These are phyloP conservation scores for Sphagnum contortum DNA, from an alignment of 225 moss, liverwort and hornwort species.

Conservation along the genomic window DNA sequence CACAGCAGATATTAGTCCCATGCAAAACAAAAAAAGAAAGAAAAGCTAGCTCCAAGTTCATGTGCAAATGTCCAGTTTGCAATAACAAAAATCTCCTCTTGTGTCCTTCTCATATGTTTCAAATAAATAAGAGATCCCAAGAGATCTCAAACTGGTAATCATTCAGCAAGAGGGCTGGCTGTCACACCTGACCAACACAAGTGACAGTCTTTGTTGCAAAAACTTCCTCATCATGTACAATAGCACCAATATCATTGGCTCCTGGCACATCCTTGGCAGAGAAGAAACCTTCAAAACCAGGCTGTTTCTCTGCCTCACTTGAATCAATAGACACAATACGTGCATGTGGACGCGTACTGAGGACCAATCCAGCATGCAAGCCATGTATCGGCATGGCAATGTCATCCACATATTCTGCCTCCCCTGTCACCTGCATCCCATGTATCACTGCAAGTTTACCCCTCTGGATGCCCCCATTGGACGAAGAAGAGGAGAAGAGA, in stretches of 20 bases:
- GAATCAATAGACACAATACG: conserved; percentile 67
- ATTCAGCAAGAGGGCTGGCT: no score
- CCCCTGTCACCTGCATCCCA: conserved; percentile 71
- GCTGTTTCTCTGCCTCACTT: conserved; percentile 49
- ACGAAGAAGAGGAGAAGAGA: background rate
- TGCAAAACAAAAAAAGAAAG: background rate
- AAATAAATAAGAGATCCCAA: no score
- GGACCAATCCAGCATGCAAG: conserved; percentile 70
- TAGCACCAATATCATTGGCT: conserved; percentile 77
- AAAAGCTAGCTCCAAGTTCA: no score
- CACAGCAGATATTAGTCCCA: no score
- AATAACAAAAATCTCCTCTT: no score
- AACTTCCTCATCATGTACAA: conserved; percentile 74
- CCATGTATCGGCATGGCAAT: conserved; percentile 55
- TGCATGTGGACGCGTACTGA: conserved; percentile 83
- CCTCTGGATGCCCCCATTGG: background rate
- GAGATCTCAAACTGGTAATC: no score
- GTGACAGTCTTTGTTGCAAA: conserved; percentile 67
- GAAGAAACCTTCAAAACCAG: conserved; percentile 74
- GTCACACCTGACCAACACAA: conserved; percentile 69
- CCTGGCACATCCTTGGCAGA: conserved; percentile 74
- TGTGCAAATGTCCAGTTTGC: no score
- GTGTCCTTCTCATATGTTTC: no score
- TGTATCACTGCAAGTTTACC: background rate
- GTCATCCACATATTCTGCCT: conserved; percentile 94